phyloP scores from a whole-genome alignment of 1,139 yeast species.

The Diutina sp. region DNA sequence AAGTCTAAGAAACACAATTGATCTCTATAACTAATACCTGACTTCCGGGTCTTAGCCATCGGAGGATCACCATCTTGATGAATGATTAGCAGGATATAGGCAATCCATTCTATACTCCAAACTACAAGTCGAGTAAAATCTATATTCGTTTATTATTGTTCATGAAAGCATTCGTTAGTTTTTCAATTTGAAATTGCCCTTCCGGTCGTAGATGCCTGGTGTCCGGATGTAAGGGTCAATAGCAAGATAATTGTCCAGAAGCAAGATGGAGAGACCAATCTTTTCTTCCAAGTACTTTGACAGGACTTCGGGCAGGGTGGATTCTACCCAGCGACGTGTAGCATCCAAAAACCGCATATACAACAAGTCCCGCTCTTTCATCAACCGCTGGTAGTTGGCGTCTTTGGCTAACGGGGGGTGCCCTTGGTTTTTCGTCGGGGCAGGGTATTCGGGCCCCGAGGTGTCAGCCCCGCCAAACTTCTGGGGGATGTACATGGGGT shows the following conservation, averaged over 20 bases:
- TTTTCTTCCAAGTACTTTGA: slow-evolving; percentile 31
- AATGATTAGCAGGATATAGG: no score
- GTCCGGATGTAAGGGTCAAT: slow-evolving; percentile 68
- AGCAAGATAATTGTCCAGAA: slow-evolving; percentile 43
- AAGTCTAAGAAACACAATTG: no score
- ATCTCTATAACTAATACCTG: no score
- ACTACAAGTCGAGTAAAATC: background rate
- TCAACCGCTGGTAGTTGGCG: slow-evolving; percentile 14
- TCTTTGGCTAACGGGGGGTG: slow-evolving; percentile 23
- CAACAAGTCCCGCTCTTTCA: slow-evolving; percentile 32
- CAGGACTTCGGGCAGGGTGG: slow-evolving; percentile 29
- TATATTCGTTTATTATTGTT: background rate
- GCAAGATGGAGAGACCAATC: slow-evolving; percentile 31
- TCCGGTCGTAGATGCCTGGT: slow-evolving; percentile 54
- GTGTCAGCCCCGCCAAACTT: slow-evolving; percentile 57
- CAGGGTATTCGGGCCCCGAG: slow-evolving; percentile 38
- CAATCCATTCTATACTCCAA: no score
- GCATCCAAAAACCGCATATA: slow-evolving; percentile 36
- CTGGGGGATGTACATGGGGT: slow-evolving; percentile 38
- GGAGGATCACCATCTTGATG: no score
- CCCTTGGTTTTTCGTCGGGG: slow-evolving; percentile 25
- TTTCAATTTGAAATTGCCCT: slow-evolving; percentile 3
- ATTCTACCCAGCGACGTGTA: slow-evolving; percentile 55
- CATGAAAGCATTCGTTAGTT: background rate
- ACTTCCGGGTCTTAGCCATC: no score